Conservation (phyloP, 106 monocot species). For the Dioscorea alata region DNA sequence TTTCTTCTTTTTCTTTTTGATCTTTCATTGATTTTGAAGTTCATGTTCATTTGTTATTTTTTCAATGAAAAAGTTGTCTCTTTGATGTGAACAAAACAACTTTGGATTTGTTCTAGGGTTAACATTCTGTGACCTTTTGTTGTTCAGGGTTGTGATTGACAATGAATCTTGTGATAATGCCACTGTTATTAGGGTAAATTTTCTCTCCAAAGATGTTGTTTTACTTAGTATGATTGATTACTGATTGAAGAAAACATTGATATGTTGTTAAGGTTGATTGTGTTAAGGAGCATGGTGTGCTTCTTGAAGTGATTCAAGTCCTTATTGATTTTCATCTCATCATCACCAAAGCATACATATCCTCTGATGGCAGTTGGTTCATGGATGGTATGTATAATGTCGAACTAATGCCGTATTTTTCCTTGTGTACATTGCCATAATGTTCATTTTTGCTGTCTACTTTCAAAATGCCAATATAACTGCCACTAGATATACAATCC, state of each 20-base stretch:
- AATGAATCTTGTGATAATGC: constrained; percentile 31
- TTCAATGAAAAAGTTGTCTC: too few species aligned
- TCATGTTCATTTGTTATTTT: not conserved
- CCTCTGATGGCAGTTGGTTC: constrained; percentile 63
- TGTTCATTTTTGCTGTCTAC: too few species aligned
- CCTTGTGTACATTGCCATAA: too few species aligned
- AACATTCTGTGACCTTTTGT: not conserved
- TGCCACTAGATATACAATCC: too few species aligned
- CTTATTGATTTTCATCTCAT: constrained; percentile 52
- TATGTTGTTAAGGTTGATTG: constrained; percentile 35
- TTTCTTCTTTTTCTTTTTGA: not conserved
- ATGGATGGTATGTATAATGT: constrained; percentile 49
- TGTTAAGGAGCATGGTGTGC: constrained; percentile 47
- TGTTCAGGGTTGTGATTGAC: constrained; percentile 38
- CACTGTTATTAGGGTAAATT: constrained; percentile 36
- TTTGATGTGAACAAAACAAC: too few species aligned
- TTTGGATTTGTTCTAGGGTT: not conserved
- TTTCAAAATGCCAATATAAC: too few species aligned
- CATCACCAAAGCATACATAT: constrained; percentile 60
- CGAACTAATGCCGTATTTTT: too few species aligned
- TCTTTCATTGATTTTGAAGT: not conserved
- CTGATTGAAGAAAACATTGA: not conserved
- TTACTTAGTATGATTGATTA: too few species aligned
- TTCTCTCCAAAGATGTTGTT: too few species aligned
- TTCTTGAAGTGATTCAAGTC: constrained; percentile 55